These are phyloP conservation scores for Allium sativum DNA, from an alignment of 106 monocot species.

Conservation along the genomic window DNA sequence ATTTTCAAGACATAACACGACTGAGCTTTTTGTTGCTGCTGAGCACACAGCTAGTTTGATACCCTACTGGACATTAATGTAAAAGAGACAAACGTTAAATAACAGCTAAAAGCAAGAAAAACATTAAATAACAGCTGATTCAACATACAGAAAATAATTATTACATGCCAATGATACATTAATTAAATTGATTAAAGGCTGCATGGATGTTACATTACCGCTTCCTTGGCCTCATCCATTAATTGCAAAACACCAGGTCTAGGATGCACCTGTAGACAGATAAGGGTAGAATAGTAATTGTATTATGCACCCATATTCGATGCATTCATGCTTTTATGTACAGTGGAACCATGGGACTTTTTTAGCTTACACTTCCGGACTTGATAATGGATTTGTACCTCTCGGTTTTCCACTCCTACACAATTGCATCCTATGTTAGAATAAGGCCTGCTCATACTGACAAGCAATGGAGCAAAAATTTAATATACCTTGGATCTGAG, in stretches of 20 bases:
- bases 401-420: conserved; percentile 97
- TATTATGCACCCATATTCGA: too few species aligned
- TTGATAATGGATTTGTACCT: conserved; percentile 92
- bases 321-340: not conserved
- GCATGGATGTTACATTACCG: conserved; percentile 51
- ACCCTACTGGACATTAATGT: conserved; percentile 29
- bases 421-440: not conserved
- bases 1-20: conserved; percentile 74
- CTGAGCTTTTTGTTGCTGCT: conserved; percentile 98
- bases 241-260: conserved; percentile 84
- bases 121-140: too few species aligned
- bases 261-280: conserved; percentile 53
- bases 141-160: too few species aligned
- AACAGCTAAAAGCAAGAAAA: too few species aligned
- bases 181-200: too few species aligned
- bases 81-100: too few species aligned
- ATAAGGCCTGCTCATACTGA: not conserved
- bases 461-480: not conserved
- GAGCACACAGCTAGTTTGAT: conserved; percentile 93
- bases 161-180: too few species aligned
- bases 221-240: conserved; percentile 93
- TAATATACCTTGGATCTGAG: too few species aligned
- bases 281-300: not conserved
- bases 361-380: conserved; percentile 75
- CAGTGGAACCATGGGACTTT: too few species aligned